Evolutionary conservation across 1,284 basidiomycete species (phyloP).

Genomic region (Meira nashicola): DNA sequence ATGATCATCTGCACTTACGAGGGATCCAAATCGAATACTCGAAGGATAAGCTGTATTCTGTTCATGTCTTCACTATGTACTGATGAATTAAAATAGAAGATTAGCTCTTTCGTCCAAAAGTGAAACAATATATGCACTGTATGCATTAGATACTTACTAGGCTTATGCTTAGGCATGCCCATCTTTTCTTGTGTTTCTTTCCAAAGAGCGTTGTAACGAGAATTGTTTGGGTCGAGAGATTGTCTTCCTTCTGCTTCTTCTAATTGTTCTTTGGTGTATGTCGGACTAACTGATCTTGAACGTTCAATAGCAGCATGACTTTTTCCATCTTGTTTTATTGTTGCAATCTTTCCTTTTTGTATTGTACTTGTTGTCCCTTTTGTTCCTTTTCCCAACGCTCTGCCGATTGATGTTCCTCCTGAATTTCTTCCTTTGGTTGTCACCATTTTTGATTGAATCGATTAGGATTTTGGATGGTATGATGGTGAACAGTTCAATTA

Average conservation of each 20-base stretch:
- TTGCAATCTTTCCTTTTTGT: not conserved
- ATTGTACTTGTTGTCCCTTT: not conserved
- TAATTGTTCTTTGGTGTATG: slow-evolving; percentile 13
- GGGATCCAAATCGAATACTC: slow-evolving; percentile 48
- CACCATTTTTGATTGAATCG: not conserved
- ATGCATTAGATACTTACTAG: slow-evolving; percentile 17
- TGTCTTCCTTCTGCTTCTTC: slow-evolving; percentile 16
- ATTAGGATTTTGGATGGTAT: not conserved
- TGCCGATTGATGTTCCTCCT: slow-evolving; percentile 4
- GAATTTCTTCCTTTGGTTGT: not conserved
- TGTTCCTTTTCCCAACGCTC: not conserved
- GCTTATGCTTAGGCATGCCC: slow-evolving; percentile 18
- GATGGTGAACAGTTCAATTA: not conserved
- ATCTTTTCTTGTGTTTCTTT: slow-evolving; percentile 22
- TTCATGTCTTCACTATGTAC: slow-evolving; percentile 41
- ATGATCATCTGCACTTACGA: slow-evolving; percentile 18
- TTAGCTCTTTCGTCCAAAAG: slow-evolving; percentile 18
- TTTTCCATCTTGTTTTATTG: not conserved
- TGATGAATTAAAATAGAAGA: slow-evolving; percentile 17
- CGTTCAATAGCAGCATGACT: not conserved
- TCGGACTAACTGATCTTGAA: not conserved
- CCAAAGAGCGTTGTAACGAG: slow-evolving; percentile 38
- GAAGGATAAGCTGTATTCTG: slow-evolving; percentile 45
- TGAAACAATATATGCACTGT: not conserved
- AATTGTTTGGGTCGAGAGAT: slow-evolving; percentile 29